A percentile compares a stretch with the other conserved stretches of the same genome.
These are phyloP conservation scores for Alternaria consortialis DNA, from an alignment of 2,329 filamentous ascomycete species.

Conservation along the genomic window DNA sequence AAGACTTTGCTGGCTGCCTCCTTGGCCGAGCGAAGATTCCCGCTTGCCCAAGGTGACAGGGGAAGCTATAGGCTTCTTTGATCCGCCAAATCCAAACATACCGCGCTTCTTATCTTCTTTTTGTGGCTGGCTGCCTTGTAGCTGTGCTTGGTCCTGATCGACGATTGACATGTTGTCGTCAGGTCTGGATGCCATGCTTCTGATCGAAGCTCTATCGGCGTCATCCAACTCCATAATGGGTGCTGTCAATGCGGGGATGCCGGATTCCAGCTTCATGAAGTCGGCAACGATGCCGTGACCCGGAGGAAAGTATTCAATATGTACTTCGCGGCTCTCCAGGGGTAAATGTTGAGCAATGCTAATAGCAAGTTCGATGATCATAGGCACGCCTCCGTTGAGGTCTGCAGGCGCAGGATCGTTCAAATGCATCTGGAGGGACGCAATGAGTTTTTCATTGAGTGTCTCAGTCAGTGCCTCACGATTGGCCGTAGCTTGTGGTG, in stretches of 20 bases:
- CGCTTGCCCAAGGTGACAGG: constrained; percentile 51
- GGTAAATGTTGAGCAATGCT: constrained; percentile 87
- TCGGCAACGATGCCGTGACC: constrained; percentile 73
- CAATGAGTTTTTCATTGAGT: constrained; percentile 75
- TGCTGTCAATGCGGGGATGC: constrained; percentile 57
- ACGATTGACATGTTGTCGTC: constrained; percentile 40
- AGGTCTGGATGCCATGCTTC: constrained; percentile 44
- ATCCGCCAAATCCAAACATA: constrained; percentile 57
- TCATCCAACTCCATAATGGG: constrained; percentile 55
- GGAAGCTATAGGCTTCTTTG: constrained; percentile 47
- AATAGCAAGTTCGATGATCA: constrained; percentile 92
- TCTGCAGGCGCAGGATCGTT: constrained; percentile 79
- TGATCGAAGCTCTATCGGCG: constrained; percentile 52
- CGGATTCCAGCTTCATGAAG: constrained; percentile 84
- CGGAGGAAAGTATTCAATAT: constrained; percentile 84
- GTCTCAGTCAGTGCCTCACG: constrained; percentile 64
- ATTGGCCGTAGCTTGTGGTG: constrained; percentile 71
- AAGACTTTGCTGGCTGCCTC: constrained; percentile 49
- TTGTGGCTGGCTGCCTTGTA: constrained; percentile 36
- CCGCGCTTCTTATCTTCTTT: constrained; percentile 49
- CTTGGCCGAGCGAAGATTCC: constrained; percentile 50
- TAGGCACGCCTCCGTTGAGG: constrained; percentile 85
- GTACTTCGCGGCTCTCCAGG: constrained; percentile 88
- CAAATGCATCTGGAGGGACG: constrained; percentile 76
- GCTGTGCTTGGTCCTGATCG: constrained; percentile 47